Conservation (phyloP, 78 protist species). For the Acrasis kona region DNA sequence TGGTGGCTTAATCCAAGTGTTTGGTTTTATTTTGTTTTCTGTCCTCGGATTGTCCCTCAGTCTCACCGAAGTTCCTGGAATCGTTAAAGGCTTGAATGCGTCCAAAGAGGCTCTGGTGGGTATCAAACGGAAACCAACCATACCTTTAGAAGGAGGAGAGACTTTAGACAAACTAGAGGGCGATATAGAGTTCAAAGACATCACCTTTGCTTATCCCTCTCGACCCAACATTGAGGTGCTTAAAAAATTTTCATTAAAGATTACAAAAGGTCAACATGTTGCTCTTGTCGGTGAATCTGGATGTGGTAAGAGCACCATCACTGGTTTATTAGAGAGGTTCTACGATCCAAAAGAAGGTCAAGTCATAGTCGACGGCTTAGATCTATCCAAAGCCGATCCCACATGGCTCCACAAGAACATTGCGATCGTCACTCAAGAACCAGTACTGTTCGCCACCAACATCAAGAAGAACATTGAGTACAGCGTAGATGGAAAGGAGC, state of each 20-base stretch:
- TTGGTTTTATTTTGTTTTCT: background rate
- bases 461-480: conserved; percentile 39
- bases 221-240: conserved; percentile 45
- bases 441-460: conserved; percentile 42
- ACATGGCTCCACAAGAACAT: conserved; percentile 22
- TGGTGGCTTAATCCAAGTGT: background rate
- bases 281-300: conserved; percentile 79
- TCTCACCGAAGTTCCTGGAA: too few relatives aligned
- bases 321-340: conserved; percentile 29
- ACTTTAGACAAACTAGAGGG: background rate
- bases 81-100: background rate
- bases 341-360: conserved; percentile 39
- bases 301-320: conserved; percentile 62
- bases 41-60: too few relatives aligned
- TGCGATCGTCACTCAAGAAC: conserved; percentile 58
- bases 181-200: conserved; percentile 41
- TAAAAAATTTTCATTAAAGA: conserved; percentile 25
- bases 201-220: conserved; percentile 52
- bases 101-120: background rate
- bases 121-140: background rate
- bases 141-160: background rate
- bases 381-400: background rate
- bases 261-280: conserved; percentile 51
- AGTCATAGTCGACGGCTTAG: conserved; percentile 27
- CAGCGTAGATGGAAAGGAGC: too few relatives aligned